Percentiles rank a stretch among this genome's conserved stretches.
Conservation (phyloP, 805 yeast species). For the Yarrowia sp. region DNA sequence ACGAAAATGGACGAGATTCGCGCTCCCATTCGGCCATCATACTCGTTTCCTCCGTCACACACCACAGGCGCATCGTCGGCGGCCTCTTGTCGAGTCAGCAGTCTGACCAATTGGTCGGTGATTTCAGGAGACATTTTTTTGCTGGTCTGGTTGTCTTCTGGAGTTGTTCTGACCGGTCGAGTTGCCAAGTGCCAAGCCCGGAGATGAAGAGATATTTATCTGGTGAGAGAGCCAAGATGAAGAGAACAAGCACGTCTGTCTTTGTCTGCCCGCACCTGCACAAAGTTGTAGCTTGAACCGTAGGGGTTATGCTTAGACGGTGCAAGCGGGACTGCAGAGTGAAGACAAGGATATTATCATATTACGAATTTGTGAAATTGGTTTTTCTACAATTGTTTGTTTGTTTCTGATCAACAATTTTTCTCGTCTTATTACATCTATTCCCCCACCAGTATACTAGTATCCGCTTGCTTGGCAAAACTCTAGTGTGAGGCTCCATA, state of each 20-base stretch:
- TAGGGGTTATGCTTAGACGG: background rate
- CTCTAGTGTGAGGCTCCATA: background rate
- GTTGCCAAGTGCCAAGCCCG: background rate
- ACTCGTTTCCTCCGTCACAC: constrained; percentile 36
- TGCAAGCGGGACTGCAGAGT: background rate
- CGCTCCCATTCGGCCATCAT: constrained; percentile 46
- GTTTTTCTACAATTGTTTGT: too few species aligned
- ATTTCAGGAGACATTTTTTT: background rate
- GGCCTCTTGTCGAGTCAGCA: constrained; percentile 1
- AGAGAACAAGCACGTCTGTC: background rate
- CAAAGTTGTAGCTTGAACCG: constrained; percentile 3
- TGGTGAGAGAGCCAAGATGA: background rate
- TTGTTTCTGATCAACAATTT: too few species aligned
- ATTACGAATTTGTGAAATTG: too few species aligned
- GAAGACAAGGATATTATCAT: background rate
- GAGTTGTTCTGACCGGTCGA: background rate
- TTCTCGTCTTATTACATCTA: too few species aligned
- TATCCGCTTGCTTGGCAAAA: constrained; percentile 1
- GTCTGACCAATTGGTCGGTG: background rate
- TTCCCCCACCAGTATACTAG: too few species aligned
- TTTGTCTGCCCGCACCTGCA: constrained; percentile 6
- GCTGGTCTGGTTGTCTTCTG: background rate
- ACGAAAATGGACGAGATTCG: constrained; percentile 61
- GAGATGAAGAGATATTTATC: constrained; percentile 18
- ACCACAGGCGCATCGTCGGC: background rate